Evolutionary conservation across 2,329 filamentous ascomycete species (phyloP).

Genomic region (Colletotrichum spinosum): DNA sequence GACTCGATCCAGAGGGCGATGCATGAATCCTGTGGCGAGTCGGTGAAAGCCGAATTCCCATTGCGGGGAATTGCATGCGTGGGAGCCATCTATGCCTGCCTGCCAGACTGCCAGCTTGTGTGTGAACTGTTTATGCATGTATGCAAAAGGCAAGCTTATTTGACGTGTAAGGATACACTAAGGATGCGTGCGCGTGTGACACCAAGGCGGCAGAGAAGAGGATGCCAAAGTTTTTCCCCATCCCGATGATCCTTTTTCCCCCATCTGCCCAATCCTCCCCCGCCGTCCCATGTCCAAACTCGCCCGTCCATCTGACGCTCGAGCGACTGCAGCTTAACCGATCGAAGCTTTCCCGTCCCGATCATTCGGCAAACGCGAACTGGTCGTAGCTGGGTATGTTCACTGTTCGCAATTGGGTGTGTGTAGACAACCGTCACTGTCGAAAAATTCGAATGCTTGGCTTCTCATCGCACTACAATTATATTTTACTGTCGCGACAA

Average conservation of each 20-base stretch:
- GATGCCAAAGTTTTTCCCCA: constrained; percentile 14
- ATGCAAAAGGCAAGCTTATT: neutral
- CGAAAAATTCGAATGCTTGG: neutral
- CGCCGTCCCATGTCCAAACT: neutral
- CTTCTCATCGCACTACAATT: constrained; percentile 20
- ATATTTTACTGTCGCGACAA: constrained; percentile 28
- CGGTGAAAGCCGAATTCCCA: constrained; percentile 28
- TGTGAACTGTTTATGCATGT: neutral
- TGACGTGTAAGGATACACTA: neutral
- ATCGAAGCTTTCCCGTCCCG: constrained; percentile 18
- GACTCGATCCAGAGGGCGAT: neutral
- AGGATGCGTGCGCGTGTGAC: too few relatives aligned
- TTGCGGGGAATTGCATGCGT: constrained; percentile 11
- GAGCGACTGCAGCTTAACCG: constrained; percentile 15
- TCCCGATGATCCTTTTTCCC: constrained; percentile 2
- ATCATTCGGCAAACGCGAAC: neutral
- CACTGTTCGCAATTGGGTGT: too few relatives aligned
- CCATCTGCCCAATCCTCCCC: neutral
- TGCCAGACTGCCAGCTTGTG: neutral
- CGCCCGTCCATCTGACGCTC: constrained; percentile 28
- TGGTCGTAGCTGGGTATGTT: too few relatives aligned
- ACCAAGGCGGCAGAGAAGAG: too few relatives aligned
- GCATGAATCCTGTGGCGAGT: constrained; percentile 27
- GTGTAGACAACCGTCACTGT: neutral
- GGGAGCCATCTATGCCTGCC: neutral